Conservation (phyloP, 2,329 filamentous ascomycete species). For the Beauveria asiatica region DNA sequence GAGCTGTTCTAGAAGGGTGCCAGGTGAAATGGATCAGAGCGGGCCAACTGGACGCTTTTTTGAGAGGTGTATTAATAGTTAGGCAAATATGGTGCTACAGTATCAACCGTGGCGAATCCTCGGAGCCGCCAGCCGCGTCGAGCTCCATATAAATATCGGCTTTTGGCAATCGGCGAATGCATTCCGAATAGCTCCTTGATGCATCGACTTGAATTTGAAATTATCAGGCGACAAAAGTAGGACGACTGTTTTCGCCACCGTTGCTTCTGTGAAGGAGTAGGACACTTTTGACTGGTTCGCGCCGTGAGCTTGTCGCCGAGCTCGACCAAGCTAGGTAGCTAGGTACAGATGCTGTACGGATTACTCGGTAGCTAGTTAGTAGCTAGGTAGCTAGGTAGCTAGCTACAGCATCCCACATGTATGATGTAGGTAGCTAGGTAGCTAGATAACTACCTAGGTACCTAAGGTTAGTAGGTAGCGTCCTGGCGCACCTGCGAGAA, state of each 20-base stretch:
- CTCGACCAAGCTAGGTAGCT: neutral
- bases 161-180: neutral
- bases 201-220: neutral
- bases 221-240: neutral
- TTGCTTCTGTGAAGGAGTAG: neutral
- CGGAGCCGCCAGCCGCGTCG: too few relatives aligned
- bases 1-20: neutral
- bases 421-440: neutral
- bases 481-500: too few relatives aligned
- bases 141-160: neutral
- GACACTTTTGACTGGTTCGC: neutral
- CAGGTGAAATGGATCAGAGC: neutral
- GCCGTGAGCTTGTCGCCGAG: slow-evolving; percentile 1
- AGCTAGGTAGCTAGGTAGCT: too few relatives aligned
- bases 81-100: neutral
- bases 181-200: neutral
- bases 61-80: neutral
- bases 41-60: neutral
- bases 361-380: too few relatives aligned
- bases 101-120: neutral
- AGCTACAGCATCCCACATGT: too few relatives aligned
- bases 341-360: too few relatives aligned
- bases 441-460: too few relatives aligned
- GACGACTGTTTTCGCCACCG: neutral
- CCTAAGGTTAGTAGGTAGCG: too few relatives aligned